Evolutionary conservation across 1,139 yeast species (phyloP).

Genomic region (Sugiyamaella paludigena): DNA sequence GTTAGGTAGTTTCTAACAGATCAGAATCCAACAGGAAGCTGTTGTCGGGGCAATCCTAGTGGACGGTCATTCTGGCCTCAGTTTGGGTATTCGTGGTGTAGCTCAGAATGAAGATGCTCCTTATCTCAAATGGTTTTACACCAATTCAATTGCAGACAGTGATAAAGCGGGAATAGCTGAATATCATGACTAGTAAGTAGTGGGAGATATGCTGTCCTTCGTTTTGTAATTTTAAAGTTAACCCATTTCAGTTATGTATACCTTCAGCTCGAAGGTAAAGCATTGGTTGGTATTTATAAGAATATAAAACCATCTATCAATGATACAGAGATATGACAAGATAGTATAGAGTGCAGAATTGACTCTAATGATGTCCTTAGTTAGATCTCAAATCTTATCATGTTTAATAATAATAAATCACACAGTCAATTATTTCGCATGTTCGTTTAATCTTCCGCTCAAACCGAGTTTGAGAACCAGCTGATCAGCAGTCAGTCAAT

Average conservation of each 20-base stretch:
- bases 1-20: slow-evolving; percentile 5
- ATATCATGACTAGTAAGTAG: slow-evolving; percentile 20
- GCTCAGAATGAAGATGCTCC: slow-evolving; percentile 33
- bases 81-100: slow-evolving; percentile 32
- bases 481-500: too few relatives aligned
- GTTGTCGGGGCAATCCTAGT: slow-evolving; percentile 30
- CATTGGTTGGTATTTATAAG: slow-evolving; percentile 24
- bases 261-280: slow-evolving; percentile 17
- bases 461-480: too few relatives aligned
- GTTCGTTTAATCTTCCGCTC: too few relatives aligned
- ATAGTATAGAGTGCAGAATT: too few relatives aligned
- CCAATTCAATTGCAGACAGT: slow-evolving; percentile 9
- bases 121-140: slow-evolving; percentile 23
- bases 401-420: slow-evolving; percentile 4
- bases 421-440: not conserved
- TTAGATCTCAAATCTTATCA: too few relatives aligned
- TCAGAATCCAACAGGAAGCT: slow-evolving; percentile 25
- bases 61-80: slow-evolving; percentile 28
- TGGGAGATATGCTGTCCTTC: not conserved
- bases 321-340: not conserved
- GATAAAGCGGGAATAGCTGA: slow-evolving; percentile 16
- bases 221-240: not conserved
- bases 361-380: too few relatives aligned
- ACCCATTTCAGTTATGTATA: slow-evolving; percentile 18
- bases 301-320: not conserved